Percentiles rank a stretch among this genome's conserved stretches.
phyloP scores from a whole-genome alignment of 345 rosid genomes.

The Heritiera littoralis region DNA sequence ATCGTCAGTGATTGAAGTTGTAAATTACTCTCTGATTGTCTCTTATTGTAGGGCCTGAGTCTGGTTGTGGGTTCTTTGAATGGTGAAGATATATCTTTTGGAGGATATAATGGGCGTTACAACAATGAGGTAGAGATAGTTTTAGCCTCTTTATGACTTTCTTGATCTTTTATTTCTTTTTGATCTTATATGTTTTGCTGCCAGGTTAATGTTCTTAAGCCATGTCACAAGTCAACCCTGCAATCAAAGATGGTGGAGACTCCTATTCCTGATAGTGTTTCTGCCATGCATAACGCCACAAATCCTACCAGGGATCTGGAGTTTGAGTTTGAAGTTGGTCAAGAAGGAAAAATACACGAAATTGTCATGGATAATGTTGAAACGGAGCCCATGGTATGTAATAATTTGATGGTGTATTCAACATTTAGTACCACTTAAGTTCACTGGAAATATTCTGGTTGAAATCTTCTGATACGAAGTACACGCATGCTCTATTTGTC shows the following conservation, averaged over 20 bases:
- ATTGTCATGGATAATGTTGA: slow-evolving; percentile 72
- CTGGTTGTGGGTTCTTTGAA: slow-evolving; percentile 72
- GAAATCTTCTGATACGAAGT: not conserved
- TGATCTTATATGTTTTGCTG: slow-evolving; percentile 7
- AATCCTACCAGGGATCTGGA: slow-evolving; percentile 78
- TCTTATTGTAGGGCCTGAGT: slow-evolving; percentile 74
- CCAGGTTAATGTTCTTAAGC: slow-evolving; percentile 90
- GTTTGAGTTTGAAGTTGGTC: slow-evolving; percentile 75
- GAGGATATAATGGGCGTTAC: slow-evolving; percentile 96
- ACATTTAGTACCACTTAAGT: not conserved
- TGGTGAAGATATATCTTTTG: slow-evolving; percentile 93
- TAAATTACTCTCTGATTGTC: slow-evolving; percentile 18
- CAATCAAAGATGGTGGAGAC: slow-evolving; percentile 60
- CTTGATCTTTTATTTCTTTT: not conserved
- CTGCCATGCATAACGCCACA: slow-evolving; percentile 66
- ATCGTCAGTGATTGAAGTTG: not conserved
- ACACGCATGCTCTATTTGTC: no score
- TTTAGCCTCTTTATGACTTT: slow-evolving; percentile 16
- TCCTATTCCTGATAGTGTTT: slow-evolving; percentile 72
- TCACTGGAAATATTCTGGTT: not conserved
- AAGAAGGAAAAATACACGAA: slow-evolving; percentile 88
- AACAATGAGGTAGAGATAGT: slow-evolving; percentile 70
- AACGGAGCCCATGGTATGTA: slow-evolving; percentile 53
- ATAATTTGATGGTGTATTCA: slow-evolving; percentile 14
- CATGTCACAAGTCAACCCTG: slow-evolving; percentile 87